Percentiles rank a stretch among this genome's conserved stretches.
Evolutionary conservation across 2,329 filamentous ascomycete genomes (phyloP).

Genomic region (Aspergillus aculeatinus): DNA sequence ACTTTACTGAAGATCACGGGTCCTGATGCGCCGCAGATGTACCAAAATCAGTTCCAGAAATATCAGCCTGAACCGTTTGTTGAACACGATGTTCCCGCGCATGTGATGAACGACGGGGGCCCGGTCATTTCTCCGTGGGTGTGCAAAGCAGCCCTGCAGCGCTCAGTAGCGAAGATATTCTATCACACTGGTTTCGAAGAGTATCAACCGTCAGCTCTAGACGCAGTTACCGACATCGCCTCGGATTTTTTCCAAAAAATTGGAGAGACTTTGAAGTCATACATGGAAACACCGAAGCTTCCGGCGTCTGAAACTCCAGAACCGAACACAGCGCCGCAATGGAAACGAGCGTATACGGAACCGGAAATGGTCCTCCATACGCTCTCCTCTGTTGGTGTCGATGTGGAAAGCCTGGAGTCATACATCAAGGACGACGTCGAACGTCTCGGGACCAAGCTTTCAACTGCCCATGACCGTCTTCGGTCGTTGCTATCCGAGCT

Average conservation of each 20-base stretch:
- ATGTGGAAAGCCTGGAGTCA: slow-evolving; percentile 74
- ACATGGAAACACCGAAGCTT: slow-evolving; percentile 78
- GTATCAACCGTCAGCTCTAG: slow-evolving; percentile 89
- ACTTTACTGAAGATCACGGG: background rate
- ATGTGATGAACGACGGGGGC: slow-evolving; percentile 84
- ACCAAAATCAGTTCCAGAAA: slow-evolving; percentile 97
- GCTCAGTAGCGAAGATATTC: slow-evolving; percentile 90
- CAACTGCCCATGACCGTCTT: slow-evolving; percentile 89
- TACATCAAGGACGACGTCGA: slow-evolving; percentile 96
- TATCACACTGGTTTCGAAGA: slow-evolving; percentile 97
- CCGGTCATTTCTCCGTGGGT: slow-evolving; percentile 82
- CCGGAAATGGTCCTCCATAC: slow-evolving; percentile 89
- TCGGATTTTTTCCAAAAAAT: slow-evolving; percentile 88
- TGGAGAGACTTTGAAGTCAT: slow-evolving; percentile 73
- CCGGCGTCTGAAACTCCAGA: slow-evolving; percentile 50
- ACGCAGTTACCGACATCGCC: slow-evolving; percentile 84
- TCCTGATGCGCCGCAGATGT: slow-evolving; percentile 61
- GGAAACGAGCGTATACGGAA: slow-evolving; percentile 69
- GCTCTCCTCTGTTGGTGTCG: slow-evolving; percentile 77
- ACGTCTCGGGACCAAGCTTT: slow-evolving; percentile 73
- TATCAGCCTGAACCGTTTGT: slow-evolving; percentile 87
- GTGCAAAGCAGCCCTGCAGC: slow-evolving; percentile 79
- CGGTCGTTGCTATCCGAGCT: slow-evolving; percentile 90
- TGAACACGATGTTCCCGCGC: slow-evolving; percentile 82
- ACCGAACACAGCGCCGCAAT: slow-evolving; percentile 43